Evolutionary conservation across 345 rosid genomes (phyloP).

Genomic region (Litchi chinensis): DNA sequence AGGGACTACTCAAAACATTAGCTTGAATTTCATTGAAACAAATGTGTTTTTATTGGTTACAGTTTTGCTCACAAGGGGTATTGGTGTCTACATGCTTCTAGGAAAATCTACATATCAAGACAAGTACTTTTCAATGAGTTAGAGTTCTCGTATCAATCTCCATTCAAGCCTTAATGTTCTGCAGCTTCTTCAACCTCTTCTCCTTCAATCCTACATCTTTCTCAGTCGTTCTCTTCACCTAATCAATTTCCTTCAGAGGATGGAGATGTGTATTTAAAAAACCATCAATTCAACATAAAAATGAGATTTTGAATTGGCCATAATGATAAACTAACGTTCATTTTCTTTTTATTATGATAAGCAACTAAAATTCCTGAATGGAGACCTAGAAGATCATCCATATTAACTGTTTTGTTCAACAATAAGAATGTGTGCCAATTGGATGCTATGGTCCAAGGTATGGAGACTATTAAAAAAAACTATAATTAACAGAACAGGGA

Average conservation of each 20-base stretch:
- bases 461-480: not conserved
- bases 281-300: slow-evolving; percentile 3
- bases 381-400: not conserved
- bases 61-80: too few relatives aligned
- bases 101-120: too few relatives aligned
- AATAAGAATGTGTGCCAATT: not conserved
- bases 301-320: not conserved
- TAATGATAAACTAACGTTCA: not conserved
- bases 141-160: too few relatives aligned
- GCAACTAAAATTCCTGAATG: not conserved
- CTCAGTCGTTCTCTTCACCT: too few relatives aligned
- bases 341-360: not conserved
- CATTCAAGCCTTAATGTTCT: too few relatives aligned
- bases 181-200: too few relatives aligned
- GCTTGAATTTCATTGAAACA: too few relatives aligned
- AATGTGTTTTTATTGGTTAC: too few relatives aligned
- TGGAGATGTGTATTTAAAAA: not conserved
- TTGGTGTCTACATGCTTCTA: too few relatives aligned
- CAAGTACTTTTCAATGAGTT: too few relatives aligned
- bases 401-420: not conserved
- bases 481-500: not conserved
- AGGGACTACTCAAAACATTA: too few relatives aligned
- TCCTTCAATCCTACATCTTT: too few relatives aligned
- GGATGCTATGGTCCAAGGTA: not conserved
- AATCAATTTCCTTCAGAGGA: not conserved